Base-by-base conservation (phyloP, 2,329 filamentous ascomycete genomes). In the Nigrospora sphaerica region DNA sequence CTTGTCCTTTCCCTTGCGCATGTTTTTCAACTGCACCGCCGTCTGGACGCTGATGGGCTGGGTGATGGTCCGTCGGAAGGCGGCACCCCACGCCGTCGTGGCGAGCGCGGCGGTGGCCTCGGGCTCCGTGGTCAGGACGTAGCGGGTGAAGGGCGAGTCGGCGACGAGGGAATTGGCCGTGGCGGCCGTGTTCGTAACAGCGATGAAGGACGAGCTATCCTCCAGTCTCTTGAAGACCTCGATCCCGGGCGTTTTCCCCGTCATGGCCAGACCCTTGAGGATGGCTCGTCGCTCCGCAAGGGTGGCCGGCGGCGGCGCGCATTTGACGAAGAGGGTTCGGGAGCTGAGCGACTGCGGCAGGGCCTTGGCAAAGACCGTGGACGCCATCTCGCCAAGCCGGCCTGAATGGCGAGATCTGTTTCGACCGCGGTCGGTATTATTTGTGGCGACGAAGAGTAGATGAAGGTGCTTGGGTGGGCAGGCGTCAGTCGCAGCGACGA, bases 221-320 rank as follows among this genome's bases (percentile, higher is more conserved):
- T 67, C 60, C 33, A 73, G 60, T 58, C 67, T 70, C 62, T 71
- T 75, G 59, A 81, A 81, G 33, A 73, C 64, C 36, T 80, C 73
- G 39, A 80, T 67, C 2, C 65, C 61, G 36, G 57, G 51, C 14
- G 49, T 28, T 28, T 47, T 53, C 46, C 72, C 73, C 52, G 73
- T 64, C 46, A 67, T 65, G 60, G 78, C 70, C 18, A 81, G 63
- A 28, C 72, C 67, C 38, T 72, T 71, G 32, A 81, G 62, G 17
- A 81, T 67, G 9, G 76, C 75, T 19, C 77, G 74, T 7, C 78
- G 73, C 61, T 81, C 76, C 31, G 69, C 66, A 52, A 81, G 72
- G 40, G 52, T 74, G n/a, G 63, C 55, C 12, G 78, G 78, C 12
- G 69, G 56, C 13, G 78, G 78, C n/a, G 62, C 59, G 17, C 80